phyloP scores from a whole-genome alignment of 2,329 filamentous ascomycete genomes.

The Juglanconis juglandina region DNA sequence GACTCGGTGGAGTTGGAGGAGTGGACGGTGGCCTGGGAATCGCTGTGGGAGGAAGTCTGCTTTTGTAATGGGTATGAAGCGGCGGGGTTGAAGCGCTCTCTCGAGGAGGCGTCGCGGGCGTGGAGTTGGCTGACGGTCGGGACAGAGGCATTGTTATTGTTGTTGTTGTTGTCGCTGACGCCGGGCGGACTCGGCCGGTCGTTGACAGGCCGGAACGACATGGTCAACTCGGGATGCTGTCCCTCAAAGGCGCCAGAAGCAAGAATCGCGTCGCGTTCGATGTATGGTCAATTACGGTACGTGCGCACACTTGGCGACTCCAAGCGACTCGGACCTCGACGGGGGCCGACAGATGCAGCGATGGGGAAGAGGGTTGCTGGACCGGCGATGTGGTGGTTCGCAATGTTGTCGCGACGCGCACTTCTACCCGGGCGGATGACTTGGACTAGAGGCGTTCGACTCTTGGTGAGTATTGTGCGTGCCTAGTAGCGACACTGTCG shows the following conservation, averaged over 20 bases:
- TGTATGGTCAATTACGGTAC: neutral
- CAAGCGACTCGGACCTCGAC: neutral
- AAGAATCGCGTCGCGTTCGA: conserved; percentile 4
- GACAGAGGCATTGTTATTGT: neutral
- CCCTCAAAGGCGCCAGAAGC: neutral
- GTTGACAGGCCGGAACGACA: conserved; percentile 18
- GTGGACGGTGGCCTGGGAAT: conserved; percentile 42
- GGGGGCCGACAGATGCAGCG: neutral
- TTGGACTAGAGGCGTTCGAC: neutral
- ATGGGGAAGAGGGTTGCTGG: neutral
- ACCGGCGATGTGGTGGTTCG: neutral
- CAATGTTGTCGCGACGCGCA: neutral
- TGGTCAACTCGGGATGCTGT: conserved; percentile 5
- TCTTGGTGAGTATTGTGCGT: neutral
- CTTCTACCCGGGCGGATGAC: neutral
- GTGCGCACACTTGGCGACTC: neutral
- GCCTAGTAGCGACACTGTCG: neutral
- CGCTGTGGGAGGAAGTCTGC: conserved; percentile 31
- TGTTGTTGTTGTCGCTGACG: neutral
- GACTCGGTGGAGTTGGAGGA: conserved; percentile 35
- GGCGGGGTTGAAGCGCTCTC: neutral
- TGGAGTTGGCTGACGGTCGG: neutral
- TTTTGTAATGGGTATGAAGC: conserved; percentile 7
- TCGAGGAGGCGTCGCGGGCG: neutral
- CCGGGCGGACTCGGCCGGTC: conserved; percentile 14